Conservation (phyloP, 305 asterid species). For the Solanum hybrid region DNA sequence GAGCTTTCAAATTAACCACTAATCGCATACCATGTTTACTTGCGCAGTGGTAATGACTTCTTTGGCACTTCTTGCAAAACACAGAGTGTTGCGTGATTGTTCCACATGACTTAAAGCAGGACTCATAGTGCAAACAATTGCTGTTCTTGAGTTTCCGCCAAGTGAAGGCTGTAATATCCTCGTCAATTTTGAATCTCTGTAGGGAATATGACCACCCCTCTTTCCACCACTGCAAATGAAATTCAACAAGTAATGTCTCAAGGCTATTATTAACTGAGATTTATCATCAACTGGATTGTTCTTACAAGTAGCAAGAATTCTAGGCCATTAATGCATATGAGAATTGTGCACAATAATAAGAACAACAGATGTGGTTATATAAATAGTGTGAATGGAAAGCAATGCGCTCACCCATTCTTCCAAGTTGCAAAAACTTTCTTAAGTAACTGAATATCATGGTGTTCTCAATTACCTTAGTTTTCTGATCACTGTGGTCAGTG, state of each 20-base stretch:
- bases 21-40: constrained; percentile 76
- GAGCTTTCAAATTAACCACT: background rate
- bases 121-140: constrained; percentile 89
- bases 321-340: background rate
- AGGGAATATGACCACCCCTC: constrained; percentile 73
- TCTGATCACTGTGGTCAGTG: constrained; percentile 87
- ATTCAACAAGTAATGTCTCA: background rate
- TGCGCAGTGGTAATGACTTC: constrained; percentile 82
- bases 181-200: constrained; percentile 83
- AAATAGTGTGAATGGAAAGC: background rate
- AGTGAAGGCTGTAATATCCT: constrained; percentile 87
- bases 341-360: background rate
- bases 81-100: constrained; percentile 83
- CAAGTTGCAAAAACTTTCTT: background rate
- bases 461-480: constrained; percentile 52
- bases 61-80: constrained; percentile 87
- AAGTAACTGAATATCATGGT: background rate
- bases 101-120: constrained; percentile 92
- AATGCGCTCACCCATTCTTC: background rate
- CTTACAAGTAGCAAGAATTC: background rate
- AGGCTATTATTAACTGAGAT: background rate
- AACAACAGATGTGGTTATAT: background rate
- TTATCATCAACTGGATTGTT: background rate
- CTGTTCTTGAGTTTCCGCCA: constrained; percentile 96
- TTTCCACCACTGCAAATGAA: constrained; percentile 54